These are phyloP conservation scores for Echria macrotheca DNA, from an alignment of 495 filamentous ascomycete species.

Conservation along the genomic window DNA sequence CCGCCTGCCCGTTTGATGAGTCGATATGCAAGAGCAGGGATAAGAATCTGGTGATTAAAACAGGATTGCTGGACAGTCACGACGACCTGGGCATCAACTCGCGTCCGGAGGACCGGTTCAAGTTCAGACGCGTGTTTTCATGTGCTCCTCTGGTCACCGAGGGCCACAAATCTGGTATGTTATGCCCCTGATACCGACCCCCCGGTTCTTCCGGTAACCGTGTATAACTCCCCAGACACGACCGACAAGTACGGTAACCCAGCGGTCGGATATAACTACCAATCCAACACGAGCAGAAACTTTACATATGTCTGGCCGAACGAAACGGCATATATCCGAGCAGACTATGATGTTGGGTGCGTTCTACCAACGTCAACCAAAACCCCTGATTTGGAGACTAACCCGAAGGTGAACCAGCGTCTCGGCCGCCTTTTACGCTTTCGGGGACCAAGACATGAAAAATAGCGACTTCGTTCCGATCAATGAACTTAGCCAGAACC, in stretches of 20 bases:
- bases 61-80: slow-evolving; percentile 16
- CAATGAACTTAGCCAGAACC: not conserved
- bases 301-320: not conserved
- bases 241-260: slow-evolving; percentile 7
- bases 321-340: not conserved
- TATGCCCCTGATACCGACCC: not conserved
- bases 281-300: not conserved
- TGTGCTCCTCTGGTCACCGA: slow-evolving; percentile 19
- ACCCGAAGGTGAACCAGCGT: too few relatives aligned
- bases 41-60: slow-evolving; percentile 15
- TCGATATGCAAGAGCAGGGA: slow-evolving; percentile 12
- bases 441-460: too few relatives aligned
- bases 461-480: too few relatives aligned
- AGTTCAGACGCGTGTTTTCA: slow-evolving; percentile 8
- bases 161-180: slow-evolving; percentile 11
- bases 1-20: slow-evolving; percentile 17
- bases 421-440: not conserved
- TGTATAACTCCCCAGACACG: not conserved
- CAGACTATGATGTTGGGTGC: not conserved
- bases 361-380: too few relatives aligned
- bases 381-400: too few relatives aligned
- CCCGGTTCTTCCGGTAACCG: not conserved
- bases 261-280: not conserved
- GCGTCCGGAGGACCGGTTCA: slow-evolving; percentile 8
- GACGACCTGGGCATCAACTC: slow-evolving; percentile 19